Evolutionary conservation across 768 basidiomycete genomes (phyloP).

Genomic region (Kwoniella shandongensis): DNA sequence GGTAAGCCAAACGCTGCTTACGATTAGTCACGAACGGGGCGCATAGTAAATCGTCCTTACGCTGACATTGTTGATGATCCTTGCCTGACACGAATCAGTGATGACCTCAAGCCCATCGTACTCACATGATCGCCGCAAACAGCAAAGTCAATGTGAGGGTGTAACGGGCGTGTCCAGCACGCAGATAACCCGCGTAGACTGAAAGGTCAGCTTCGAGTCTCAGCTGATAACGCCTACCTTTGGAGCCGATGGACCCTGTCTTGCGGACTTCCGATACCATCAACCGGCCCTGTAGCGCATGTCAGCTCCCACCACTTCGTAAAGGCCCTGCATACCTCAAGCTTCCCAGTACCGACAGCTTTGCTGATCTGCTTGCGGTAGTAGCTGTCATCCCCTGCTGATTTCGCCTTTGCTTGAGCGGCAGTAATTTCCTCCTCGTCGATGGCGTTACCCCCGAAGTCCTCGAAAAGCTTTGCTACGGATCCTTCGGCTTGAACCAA

Average conservation of each 20-base stretch:
- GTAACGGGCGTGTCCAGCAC: constrained; percentile 60
- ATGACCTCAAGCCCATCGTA: not conserved
- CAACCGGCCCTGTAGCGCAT: constrained; percentile 57
- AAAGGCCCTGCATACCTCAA: constrained; percentile 53
- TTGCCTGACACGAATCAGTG: constrained; percentile 20
- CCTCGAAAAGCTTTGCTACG: constrained; percentile 62
- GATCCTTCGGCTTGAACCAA: constrained; percentile 60
- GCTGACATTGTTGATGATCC: constrained; percentile 61
- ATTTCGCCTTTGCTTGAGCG: constrained; percentile 18
- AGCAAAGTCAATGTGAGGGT: constrained; percentile 61
- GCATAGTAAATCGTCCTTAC: constrained; percentile 35
- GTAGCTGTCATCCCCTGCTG: constrained; percentile 52
- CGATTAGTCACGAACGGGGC: not conserved
- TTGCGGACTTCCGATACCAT: constrained; percentile 66
- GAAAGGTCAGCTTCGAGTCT: constrained; percentile 18
- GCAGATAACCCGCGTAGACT: constrained; percentile 66
- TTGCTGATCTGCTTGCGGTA: constrained; percentile 44
- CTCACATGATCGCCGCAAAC: constrained; percentile 63
- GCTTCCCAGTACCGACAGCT: constrained; percentile 63
- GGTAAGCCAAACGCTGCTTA: constrained; percentile 61
- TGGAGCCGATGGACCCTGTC: constrained; percentile 60
- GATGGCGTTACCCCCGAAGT: constrained; percentile 61
- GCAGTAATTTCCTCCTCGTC: constrained; percentile 40
- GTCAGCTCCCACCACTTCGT: not conserved
- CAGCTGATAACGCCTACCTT: constrained; percentile 20